Evolutionary conservation across 2,329 filamentous ascomycete species (phyloP).

Genomic region (Trichoderma sp.): DNA sequence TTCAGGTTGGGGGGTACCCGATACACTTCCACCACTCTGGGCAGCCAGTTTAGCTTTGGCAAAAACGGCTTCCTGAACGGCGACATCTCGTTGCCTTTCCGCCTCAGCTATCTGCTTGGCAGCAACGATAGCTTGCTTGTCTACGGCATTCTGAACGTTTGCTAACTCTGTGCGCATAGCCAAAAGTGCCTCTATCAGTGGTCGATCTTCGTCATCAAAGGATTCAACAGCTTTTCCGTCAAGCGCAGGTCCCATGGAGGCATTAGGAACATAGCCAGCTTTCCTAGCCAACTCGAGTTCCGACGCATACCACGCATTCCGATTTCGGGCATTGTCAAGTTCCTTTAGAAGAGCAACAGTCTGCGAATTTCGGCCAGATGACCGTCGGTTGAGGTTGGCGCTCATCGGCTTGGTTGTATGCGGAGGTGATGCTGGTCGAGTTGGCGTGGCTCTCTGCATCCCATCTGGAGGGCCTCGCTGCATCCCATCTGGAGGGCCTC

Average conservation of each 20-base stretch:
- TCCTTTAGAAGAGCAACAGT: constrained; percentile 79
- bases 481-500: neutral
- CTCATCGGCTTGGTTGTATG: constrained; percentile 55
- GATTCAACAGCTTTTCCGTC: constrained; percentile 74
- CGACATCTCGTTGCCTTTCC: constrained; percentile 89
- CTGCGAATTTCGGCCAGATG: constrained; percentile 60
- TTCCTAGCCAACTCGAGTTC: constrained; percentile 90
- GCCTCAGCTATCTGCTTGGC: constrained; percentile 89
- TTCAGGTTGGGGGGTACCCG: constrained; percentile 57
- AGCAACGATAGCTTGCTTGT: constrained; percentile 80
- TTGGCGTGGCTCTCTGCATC: constrained; percentile 39
- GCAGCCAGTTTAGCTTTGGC: constrained; percentile 90
- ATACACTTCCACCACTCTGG: constrained; percentile 62
- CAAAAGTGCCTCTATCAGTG: constrained; percentile 85
- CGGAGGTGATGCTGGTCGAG: constrained; percentile 55
- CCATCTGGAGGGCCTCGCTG: constrained; percentile 41
- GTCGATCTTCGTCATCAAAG: constrained; percentile 88
- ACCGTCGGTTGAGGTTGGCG: constrained; percentile 57
- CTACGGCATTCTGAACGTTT: constrained; percentile 85
- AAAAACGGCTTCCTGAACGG: constrained; percentile 93
- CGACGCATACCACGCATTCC: constrained; percentile 95
- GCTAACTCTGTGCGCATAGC: constrained; percentile 86
- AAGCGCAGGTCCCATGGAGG: constrained; percentile 66
- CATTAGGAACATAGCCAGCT: constrained; percentile 75
- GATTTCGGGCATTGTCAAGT: constrained; percentile 76